These are phyloP conservation scores for Dovyalis caffra DNA, from an alignment of 345 rosid species.

Conservation along the genomic window DNA sequence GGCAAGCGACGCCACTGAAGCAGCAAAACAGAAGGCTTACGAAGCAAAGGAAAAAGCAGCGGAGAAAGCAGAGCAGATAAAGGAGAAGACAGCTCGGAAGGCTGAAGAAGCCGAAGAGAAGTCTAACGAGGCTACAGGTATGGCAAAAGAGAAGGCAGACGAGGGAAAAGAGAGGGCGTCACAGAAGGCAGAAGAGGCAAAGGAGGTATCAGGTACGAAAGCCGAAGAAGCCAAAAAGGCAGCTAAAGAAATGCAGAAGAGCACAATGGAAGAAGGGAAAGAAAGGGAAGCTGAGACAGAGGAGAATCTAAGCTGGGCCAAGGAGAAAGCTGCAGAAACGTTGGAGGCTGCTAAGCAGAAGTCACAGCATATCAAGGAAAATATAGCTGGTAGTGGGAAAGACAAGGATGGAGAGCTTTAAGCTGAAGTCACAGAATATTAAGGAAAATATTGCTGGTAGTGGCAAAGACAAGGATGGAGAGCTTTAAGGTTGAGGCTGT, in stretches of 20 bases:
- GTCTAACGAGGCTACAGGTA: background rate
- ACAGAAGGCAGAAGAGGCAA: background rate
- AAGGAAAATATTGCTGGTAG: no score
- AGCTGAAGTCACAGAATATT: no score
- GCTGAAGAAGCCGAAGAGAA: slow-evolving; percentile 6
- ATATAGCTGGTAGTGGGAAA: background rate
- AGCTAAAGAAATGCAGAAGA: background rate
- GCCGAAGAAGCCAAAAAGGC: slow-evolving; percentile 24
- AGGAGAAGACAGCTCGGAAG: background rate
- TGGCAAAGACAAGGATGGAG: no score
- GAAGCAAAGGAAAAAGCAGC: slow-evolving; percentile 13
- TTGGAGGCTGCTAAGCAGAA: slow-evolving; percentile 14
- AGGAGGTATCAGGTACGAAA: slow-evolving; percentile 1
- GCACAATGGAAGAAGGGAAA: slow-evolving; percentile 25
- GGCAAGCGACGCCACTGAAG: background rate
- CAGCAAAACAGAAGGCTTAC: background rate
- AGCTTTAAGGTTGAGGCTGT: no score
- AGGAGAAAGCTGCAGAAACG: background rate
- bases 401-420: slow-evolving; percentile 31
- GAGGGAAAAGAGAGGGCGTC: slow-evolving; percentile 2
- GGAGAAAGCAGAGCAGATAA: slow-evolving; percentile 12
- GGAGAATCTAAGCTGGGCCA: background rate
- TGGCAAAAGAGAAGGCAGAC: background rate
- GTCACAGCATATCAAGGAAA: slow-evolving; percentile 16
- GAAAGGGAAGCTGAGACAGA: slow-evolving; percentile 17